These are phyloP conservation scores for Azolla pinnata DNA, from an alignment of 75 land plant genomes.

Conservation along the genomic window DNA sequence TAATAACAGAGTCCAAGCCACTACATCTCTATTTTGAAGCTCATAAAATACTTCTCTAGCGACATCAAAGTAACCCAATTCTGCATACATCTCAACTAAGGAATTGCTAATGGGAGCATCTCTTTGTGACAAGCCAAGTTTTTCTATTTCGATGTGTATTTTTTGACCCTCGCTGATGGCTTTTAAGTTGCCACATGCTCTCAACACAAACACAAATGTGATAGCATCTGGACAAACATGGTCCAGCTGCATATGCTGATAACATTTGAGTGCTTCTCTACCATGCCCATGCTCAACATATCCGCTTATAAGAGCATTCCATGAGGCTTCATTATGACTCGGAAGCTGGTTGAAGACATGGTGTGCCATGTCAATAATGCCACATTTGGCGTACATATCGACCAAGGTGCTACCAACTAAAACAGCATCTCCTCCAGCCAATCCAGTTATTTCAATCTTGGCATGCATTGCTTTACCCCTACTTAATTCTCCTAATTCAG, in stretches of 20 bases:
- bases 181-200: slow-evolving; percentile 17
- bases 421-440: slow-evolving; percentile 25
- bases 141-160: slow-evolving; percentile 1
- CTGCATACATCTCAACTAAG: slow-evolving; percentile 32
- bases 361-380: slow-evolving; percentile 18
- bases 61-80: slow-evolving; percentile 18
- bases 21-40: slow-evolving; percentile 17
- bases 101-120: no score
- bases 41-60: slow-evolving; percentile 16
- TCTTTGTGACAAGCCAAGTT: no score
- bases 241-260: slow-evolving; percentile 18
- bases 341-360: slow-evolving; percentile 14
- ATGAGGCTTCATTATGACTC: slow-evolving; percentile 24
- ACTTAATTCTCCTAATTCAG: background rate
- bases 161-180: background rate
- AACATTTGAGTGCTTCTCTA: slow-evolving; percentile 18
- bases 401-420: slow-evolving; percentile 30
- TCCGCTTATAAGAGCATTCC: slow-evolving; percentile 39
- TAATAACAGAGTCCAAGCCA: slow-evolving; percentile 33
- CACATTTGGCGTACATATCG: slow-evolving; percentile 44
- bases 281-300: slow-evolving; percentile 30
- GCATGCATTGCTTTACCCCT: slow-evolving; percentile 33
- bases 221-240: slow-evolving; percentile 10
- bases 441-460: slow-evolving; percentile 33
- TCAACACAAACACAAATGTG: slow-evolving; percentile 30